Evolutionary conservation across 2,329 filamentous ascomycete genomes (phyloP).

Genomic region (Calonectria henricotiae): DNA sequence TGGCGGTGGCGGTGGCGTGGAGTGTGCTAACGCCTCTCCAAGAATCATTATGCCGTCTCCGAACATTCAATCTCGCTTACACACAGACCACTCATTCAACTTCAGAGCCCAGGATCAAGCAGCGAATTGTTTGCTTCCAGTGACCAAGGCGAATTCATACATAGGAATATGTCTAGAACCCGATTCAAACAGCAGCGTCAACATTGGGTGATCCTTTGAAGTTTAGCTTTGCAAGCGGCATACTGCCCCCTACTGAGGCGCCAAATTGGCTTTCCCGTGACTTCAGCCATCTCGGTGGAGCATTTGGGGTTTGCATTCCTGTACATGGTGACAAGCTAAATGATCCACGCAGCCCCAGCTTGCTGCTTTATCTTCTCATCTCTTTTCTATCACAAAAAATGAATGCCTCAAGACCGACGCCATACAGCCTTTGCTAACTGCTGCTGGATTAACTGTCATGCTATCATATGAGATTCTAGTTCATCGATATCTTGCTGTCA

Average conservation of each 20-base stretch:
- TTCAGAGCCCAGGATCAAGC: no score
- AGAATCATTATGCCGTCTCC: no score
- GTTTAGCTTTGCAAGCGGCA: not conserved
- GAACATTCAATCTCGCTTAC: no score
- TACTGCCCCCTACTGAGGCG: not conserved
- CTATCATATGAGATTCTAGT: accelerated
- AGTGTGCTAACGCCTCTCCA: no score
- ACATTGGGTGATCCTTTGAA: no score
- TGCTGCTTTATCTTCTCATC: not conserved
- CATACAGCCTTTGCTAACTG: not conserved
- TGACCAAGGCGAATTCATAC: not conserved
- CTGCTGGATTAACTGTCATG: not conserved
- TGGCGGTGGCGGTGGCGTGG: no score
- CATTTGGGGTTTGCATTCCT: not conserved
- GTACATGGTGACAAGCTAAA: not conserved
- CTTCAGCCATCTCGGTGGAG: not conserved
- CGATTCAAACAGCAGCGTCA: no score
- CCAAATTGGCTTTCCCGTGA: not conserved
- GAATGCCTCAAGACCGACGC: not conserved
- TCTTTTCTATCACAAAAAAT: no score
- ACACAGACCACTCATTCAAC: no score
- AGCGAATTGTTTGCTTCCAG: no score
- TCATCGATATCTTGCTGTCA: not conserved
- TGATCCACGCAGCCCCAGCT: not conserved
- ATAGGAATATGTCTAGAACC: not conserved